Percentiles rank a stretch among this genome's conserved stretches.
phyloP scores from a whole-genome alignment of 768 basidiomycete genomes.

The Trametes cinnabarina region DNA sequence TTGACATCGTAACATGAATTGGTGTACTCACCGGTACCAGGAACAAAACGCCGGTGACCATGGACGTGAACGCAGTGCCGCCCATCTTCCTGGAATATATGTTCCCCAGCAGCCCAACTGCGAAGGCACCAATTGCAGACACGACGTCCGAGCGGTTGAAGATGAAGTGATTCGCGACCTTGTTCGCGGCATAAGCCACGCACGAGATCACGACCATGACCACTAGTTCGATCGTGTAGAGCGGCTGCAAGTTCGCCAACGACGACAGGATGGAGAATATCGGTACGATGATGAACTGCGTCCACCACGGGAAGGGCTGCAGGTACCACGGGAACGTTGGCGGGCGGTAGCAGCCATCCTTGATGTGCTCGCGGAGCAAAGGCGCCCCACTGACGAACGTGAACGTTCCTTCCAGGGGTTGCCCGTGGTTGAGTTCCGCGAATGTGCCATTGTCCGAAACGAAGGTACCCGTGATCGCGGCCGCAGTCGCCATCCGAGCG shows the following conservation, averaged over 20 bases:
- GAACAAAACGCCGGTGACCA: conserved; percentile 88
- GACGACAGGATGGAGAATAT: conserved; percentile 70
- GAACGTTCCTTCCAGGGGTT: conserved; percentile 61
- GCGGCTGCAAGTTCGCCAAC: conserved; percentile 74
- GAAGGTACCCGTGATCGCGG: conserved; percentile 66
- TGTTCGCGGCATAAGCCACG: conserved; percentile 74
- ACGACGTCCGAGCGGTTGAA: conserved; percentile 83
- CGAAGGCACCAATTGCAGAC: conserved; percentile 82
- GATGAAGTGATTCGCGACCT: conserved; percentile 80
- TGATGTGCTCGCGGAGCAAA: conserved; percentile 45
- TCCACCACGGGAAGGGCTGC: conserved; percentile 80
- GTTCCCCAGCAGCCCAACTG: conserved; percentile 75
- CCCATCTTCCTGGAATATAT: conserved; percentile 78
- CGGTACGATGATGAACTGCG: conserved; percentile 73
- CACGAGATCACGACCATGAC: conserved; percentile 88
- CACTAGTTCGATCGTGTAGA: conserved; percentile 64
- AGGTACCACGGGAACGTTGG: conserved; percentile 68
- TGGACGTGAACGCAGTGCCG: conserved; percentile 85
- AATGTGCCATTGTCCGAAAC: conserved; percentile 52
- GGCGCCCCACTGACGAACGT: conserved; percentile 57
- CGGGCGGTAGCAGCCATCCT: conserved; percentile 71
- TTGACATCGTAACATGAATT: not conserved
- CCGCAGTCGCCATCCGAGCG: conserved; percentile 45
- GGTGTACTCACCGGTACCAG: conserved; percentile 69
- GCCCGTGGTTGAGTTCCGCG: conserved; percentile 33